A percentile compares a stretch with the other conserved stretches of the same genome.
These are phyloP conservation scores for Xerocomellus dryophilus DNA, from an alignment of 768 basidiomycete genomes.

Conservation along the genomic window DNA sequence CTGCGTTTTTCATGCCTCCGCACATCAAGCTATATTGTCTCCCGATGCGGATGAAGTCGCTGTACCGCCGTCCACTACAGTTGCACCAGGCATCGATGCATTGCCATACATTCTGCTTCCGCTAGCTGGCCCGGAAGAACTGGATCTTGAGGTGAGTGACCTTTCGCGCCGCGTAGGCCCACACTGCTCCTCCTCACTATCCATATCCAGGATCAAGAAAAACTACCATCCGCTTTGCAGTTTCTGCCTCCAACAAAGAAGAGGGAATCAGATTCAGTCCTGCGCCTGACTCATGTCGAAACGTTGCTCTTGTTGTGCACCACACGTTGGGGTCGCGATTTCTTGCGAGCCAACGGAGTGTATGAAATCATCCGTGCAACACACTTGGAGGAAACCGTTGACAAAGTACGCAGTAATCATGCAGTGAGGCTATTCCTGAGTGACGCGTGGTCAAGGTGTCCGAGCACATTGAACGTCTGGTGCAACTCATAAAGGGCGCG, in stretches of 20 bases:
- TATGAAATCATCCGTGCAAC: constrained; percentile 80
- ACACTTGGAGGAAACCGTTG: constrained; percentile 77
- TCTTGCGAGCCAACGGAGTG: constrained; percentile 73
- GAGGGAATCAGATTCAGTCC: constrained; percentile 71
- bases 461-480: constrained; percentile 85
- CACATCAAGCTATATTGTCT: constrained; percentile 68
- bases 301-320: constrained; percentile 86
- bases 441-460: constrained; percentile 52
- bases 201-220: constrained; percentile 75
- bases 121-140: constrained; percentile 92
- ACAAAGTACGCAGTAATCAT: constrained; percentile 51
- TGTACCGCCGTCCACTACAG: constrained; percentile 54
- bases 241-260: constrained; percentile 83
- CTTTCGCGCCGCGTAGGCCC: neutral
- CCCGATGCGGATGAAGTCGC: constrained; percentile 56
- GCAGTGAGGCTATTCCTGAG: neutral
- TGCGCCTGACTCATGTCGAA: constrained; percentile 86
- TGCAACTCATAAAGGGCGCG: constrained; percentile 77
- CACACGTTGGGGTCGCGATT: constrained; percentile 84
- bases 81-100: constrained; percentile 76
- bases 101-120: constrained; percentile 86
- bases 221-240: constrained; percentile 78
- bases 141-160: constrained; percentile 83
- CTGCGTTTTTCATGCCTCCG: constrained; percentile 66
- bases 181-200: neutral